Evolutionary conservation across 176 grass and related monocot genomes (phyloP), one percentile per base, ranked within the genome.

Genomic region (Carex pumila): DNA sequence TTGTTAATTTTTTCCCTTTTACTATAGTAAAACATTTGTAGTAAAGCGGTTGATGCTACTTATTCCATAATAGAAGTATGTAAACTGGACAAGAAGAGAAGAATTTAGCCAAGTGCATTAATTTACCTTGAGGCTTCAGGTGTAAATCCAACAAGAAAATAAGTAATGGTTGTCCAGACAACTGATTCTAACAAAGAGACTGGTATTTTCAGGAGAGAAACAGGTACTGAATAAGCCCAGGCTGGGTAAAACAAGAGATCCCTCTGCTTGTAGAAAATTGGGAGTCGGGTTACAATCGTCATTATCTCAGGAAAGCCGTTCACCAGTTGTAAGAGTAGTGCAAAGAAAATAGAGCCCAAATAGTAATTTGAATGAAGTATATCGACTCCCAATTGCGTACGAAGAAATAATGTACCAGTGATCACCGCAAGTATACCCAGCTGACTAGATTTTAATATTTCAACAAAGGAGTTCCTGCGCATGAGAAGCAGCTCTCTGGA

Each of bases 161-260:
- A 97, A 53, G 94, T 88, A 88, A 92, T 81, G 75, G 87, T 90
- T 73, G 90, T 85, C 94, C 94, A 97, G 34, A 87, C 81, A 32
- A 92, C 47, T 49, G 92, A 91, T 71, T 91, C 90, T 58, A 90
- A 13, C 69, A 97, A 87, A 67, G 94, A 97, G 47, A 92, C 6
- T 31, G 92, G 94, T 71, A 97, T 77, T 79, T 91, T 94, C 58
- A 97, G n/a, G 94, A 97, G 47, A 92, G 85, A 86, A 69, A 85
- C 61, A 67, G 94, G 90, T 72, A 97, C 85, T 79, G 92, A 71
- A 88, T 94, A 97, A 81, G 94, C 85, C 94, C 94, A 97, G 57
- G 89, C 85, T 21, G 94, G 94, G 83, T 92, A 97, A 82, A 97
- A 92, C 81, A 88, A 88, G 50, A 88, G 60, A 25, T 97, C 87